A percentile compares a stretch with the other conserved stretches of the same genome.
These are phyloP conservation scores for Hymenoscyphus repandus DNA, from an alignment of 2,329 filamentous ascomycete genomes.

Conservation along the genomic window DNA sequence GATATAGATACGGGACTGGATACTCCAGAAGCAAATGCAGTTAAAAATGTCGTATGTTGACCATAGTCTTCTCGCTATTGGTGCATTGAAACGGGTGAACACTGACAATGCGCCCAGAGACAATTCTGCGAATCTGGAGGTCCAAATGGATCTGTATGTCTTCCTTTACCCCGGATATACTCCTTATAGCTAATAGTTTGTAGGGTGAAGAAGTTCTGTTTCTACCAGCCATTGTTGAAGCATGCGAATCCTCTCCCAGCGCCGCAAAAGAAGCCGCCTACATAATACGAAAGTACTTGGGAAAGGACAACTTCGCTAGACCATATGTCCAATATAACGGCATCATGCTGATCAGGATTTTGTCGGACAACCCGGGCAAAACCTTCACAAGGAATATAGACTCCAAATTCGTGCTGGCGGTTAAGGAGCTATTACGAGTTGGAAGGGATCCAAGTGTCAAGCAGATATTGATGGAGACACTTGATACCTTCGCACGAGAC, in stretches of 20 bases:
- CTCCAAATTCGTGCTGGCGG: conserved; percentile 70
- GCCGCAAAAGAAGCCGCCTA: conserved; percentile 78
- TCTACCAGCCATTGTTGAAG: conserved; percentile 88
- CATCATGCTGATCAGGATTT: conserved; percentile 89
- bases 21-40: conserved; percentile 62
- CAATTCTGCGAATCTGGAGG: conserved; percentile 75
- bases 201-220: conserved; percentile 87
- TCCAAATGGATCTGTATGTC: conserved; percentile 48
- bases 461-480: conserved; percentile 80
- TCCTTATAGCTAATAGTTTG: conserved; percentile 2
- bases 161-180: not conserved
- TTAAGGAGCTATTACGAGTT: conserved; percentile 69
- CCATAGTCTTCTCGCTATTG: not conserved
- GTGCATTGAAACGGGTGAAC: not conserved
- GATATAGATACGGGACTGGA: conserved; percentile 37
- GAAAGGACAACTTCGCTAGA: conserved; percentile 59
- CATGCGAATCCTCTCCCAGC: conserved; percentile 83
- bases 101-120: conserved; percentile 45
- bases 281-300: conserved; percentile 76
- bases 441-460: conserved; percentile 71
- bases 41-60: conserved; percentile 58
- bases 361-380: conserved; percentile 84
- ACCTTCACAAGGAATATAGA: conserved; percentile 91
- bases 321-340: conserved; percentile 87
- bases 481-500: conserved; percentile 72